Evolutionary conservation across 1,284 basidiomycete species (phyloP).

Genomic region (Tylopilus sp.): DNA sequence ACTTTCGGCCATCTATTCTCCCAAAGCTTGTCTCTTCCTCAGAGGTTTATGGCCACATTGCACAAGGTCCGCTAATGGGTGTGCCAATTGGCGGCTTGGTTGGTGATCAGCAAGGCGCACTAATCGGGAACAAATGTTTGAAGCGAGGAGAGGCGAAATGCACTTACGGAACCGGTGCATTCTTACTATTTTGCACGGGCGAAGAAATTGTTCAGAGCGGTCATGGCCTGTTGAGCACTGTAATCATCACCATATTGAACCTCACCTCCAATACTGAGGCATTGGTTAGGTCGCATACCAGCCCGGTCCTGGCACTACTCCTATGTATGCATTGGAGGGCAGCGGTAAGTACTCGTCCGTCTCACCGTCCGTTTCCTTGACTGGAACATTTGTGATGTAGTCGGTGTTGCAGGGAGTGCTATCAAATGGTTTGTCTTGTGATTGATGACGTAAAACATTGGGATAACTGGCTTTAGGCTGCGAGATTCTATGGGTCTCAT

Average conservation of each 20-base stretch:
- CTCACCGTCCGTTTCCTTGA: constrained; percentile 4
- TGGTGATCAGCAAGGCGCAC: constrained; percentile 95
- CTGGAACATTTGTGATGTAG: constrained; percentile 46
- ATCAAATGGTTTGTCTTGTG: constrained; percentile 73
- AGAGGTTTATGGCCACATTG: constrained; percentile 87
- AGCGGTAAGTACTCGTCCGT: constrained; percentile 66
- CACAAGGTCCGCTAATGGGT: constrained; percentile 72
- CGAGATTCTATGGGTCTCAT: constrained; percentile 91
- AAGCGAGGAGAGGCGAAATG: constrained; percentile 87
- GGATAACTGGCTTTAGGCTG: constrained; percentile 53
- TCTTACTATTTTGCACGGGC: constrained; percentile 94
- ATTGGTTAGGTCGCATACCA: constrained; percentile 83
- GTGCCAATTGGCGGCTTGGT: constrained; percentile 90
- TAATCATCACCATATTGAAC: constrained; percentile 49
- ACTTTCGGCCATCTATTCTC: constrained; percentile 76
- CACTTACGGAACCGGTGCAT: constrained; percentile 95
- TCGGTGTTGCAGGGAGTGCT: constrained; percentile 93
- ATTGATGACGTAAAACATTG: background rate
- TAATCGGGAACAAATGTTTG: constrained; percentile 96
- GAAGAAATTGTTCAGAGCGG: constrained; percentile 82
- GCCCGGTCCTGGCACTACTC: constrained; percentile 77
- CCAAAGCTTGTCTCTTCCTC: constrained; percentile 91
- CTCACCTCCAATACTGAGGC: constrained; percentile 26
- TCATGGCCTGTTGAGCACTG: constrained; percentile 90
- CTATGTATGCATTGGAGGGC: constrained; percentile 94